phyloP scores from a whole-genome alignment of 306 rosid genomes.

The Quercus berberidifolia region DNA sequence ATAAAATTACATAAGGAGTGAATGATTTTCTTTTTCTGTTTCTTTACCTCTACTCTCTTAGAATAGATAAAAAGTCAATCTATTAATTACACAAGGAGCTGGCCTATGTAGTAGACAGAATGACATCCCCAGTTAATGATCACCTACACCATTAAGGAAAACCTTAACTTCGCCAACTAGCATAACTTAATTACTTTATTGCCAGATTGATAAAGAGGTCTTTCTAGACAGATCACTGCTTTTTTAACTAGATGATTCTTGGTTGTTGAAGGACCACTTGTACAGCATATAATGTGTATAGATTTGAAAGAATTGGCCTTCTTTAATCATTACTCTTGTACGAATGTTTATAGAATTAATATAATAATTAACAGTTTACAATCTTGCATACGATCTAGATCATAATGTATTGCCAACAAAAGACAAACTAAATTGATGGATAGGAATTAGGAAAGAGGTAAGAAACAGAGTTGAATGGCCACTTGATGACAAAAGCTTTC shows the following conservation, averaged over 20 bases:
- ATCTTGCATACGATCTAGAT: conserved; percentile 17
- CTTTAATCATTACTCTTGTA: conserved; percentile 12
- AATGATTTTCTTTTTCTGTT: no score
- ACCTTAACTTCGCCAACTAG: neutral
- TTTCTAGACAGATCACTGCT: neutral
- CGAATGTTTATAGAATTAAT: conserved; percentile 2
- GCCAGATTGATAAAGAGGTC: neutral
- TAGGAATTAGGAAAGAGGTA: neutral
- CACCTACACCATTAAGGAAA: neutral
- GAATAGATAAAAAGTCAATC: no score
- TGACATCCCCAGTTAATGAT: neutral
- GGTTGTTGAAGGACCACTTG: neutral
- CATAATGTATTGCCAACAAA: conserved; percentile 34
- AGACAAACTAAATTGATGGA: conserved; percentile 14
- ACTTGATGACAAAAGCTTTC: neutral
- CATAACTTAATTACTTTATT: neutral
- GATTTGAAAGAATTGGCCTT: conserved; percentile 26
- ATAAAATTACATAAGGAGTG: no score
- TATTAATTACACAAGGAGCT: no score
- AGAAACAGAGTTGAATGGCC: neutral
- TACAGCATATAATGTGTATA: neutral
- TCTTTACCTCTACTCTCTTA: no score
- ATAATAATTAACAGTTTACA: neutral
- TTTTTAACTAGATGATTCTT: neutral
- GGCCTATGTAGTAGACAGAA: no score